phyloP scores from a whole-genome alignment of 2,329 filamentous ascomycete genomes.

The Penicillium sp. region DNA sequence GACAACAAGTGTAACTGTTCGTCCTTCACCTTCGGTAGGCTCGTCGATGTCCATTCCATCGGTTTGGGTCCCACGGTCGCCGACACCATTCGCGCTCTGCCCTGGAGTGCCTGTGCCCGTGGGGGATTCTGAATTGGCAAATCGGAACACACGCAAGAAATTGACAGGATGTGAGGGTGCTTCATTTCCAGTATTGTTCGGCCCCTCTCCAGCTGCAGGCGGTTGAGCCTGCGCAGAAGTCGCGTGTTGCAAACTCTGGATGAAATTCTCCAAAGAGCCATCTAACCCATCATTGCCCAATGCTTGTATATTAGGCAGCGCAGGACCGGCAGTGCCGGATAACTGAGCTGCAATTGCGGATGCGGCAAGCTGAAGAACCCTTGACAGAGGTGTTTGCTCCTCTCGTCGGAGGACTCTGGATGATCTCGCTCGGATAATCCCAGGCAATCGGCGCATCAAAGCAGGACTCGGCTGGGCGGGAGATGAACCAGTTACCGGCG shows the following conservation, averaged over 20 bases:
- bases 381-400: conserved; percentile 63
- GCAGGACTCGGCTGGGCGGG: conserved; percentile 30
- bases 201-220: conserved; percentile 32
- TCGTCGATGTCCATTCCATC: conserved; percentile 45
- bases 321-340: conserved; percentile 59
- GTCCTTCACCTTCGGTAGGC: conserved; percentile 48
- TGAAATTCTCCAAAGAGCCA: conserved; percentile 62
- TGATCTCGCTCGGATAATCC: conserved; percentile 53
- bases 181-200: conserved; percentile 37
- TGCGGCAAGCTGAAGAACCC: conserved; percentile 62
- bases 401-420: conserved; percentile 55
- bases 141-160: conserved; percentile 68
- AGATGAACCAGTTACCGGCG: conserved; percentile 30
- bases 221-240: conserved; percentile 56
- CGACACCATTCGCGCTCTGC: conserved; percentile 27
- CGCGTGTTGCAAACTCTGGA: conserved; percentile 62
- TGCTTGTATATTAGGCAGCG: conserved; percentile 56
- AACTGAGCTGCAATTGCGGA: conserved; percentile 64
- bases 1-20: conserved; percentile 68
- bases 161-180: conserved; percentile 59
- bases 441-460: conserved; percentile 42
- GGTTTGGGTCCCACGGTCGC: conserved; percentile 24
- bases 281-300: conserved; percentile 58
- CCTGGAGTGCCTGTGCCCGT: conserved; percentile 23
- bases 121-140: conserved; percentile 54